Evolutionary conservation across 2,329 filamentous ascomycete species (phyloP), one percentile per base, ranked within the genome.

Genomic region (Pseudonectria buxi): DNA sequence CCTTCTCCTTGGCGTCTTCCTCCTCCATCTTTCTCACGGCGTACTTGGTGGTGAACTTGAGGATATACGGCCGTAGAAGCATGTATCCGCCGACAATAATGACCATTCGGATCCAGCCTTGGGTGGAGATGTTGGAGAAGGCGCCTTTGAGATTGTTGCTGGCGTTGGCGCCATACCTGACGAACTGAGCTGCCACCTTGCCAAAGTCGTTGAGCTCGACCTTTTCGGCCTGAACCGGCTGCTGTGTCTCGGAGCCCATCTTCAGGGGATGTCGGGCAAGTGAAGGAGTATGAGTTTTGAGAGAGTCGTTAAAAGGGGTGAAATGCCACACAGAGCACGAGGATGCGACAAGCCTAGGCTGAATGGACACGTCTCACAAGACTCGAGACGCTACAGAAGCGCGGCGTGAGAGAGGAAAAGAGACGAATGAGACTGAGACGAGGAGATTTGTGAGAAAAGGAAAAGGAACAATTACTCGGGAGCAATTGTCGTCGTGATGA

Each of bases 41-140:
- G 44, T 71, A 62, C 50, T 74, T 76, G 41, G 71, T 76, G 49
- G 78, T 78, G 26, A 78, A 61, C 54, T 81, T 82, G 52, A 89
- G 70, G 33, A 89, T 59, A 57, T 86, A 87, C 0, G 85, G 85
- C 1, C 86, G 78, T 15, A 87, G 52, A 34, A 92, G 72, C 45
- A 80, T 56, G 65, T 90, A 94, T 36, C 76, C 80, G 51, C 86
- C 76, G 14, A 87, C 74, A 42, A 87, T 74, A 46, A 78, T 71
- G 47, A 86, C 62, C 39, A 92, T 70, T 31, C 86, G 83, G 50
- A 92, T 71, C 68, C 72, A 78, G 28, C 71, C 64, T 47, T 76
- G 62, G 10, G 58, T 51, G 2, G 68, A 64, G 67, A 80, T 70
- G 42, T 60, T 63, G 43, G 61, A 59, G 44, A 81, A 67, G 15